Percentiles rank a stretch among this genome's conserved stretches.
phyloP scores from a whole-genome alignment of 176 grass and related monocot species.

The Musa itinerans region DNA sequence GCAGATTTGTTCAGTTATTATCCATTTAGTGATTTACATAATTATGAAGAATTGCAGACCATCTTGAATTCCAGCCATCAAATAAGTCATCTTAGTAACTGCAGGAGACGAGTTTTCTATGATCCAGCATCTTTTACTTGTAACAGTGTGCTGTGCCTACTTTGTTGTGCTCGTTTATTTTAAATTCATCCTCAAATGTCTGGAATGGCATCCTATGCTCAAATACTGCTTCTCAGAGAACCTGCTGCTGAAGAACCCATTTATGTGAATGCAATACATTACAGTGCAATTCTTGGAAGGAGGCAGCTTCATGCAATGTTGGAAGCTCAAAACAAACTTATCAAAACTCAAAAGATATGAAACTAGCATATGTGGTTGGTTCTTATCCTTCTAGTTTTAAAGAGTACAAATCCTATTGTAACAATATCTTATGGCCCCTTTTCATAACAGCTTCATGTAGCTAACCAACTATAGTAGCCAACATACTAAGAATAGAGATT shows the following conservation, averaged over 20 bases:
- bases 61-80: too few relatives aligned
- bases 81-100: too few relatives aligned
- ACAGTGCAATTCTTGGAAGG: slow-evolving; percentile 83
- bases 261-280: slow-evolving; percentile 93
- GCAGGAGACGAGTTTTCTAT: background rate
- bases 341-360: slow-evolving; percentile 68
- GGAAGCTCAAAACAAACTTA: slow-evolving; percentile 95
- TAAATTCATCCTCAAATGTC: slow-evolving; percentile 71
- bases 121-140: background rate
- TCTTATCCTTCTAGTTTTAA: background rate
- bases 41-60: too few relatives aligned
- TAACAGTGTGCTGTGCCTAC: background rate
- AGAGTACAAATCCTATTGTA: too few relatives aligned
- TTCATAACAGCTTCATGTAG: too few relatives aligned
- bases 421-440: too few relatives aligned
- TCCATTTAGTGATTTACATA: too few relatives aligned
- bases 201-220: slow-evolving; percentile 41
- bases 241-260: slow-evolving; percentile 76
- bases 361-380: background rate
- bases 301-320: slow-evolving; percentile 67
- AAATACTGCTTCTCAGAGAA: slow-evolving; percentile 65
- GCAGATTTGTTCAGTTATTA: too few relatives aligned
- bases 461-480: too few relatives aligned
- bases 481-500: too few relatives aligned
- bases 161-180: background rate